Evolutionary conservation across 306 rosid species (phyloP), one percentile per base, ranked within the genome.

Genomic region (Cyamopsis tetragonoloba): DNA sequence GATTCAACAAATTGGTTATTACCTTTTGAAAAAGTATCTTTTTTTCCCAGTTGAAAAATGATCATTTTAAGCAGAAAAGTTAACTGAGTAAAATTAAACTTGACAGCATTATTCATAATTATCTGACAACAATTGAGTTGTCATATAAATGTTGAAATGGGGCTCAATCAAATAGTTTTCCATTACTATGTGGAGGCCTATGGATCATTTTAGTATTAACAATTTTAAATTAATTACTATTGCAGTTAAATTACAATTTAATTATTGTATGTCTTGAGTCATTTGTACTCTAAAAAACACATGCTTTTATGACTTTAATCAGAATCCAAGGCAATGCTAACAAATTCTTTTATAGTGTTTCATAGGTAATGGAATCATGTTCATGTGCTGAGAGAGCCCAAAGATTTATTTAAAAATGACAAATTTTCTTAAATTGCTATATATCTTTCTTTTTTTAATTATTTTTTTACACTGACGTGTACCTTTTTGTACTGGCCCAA

Each of bases 251-350:
- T n/a, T n/a, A n/a, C n/a, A n/a, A n/a, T n/a, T n/a, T n/a, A n/a
- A n/a, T n/a, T n/a, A n/a, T n/a, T n/a, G n/a, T n/a, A n/a, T n/a
- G n/a, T 37, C 18, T 74, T 62, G 77, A 77, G 80, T 77, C n/a
- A 56, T 55, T 63, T 68, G 64, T 50, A 73, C 77, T 63, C 67
- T 42, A 42, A 63, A 48, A n/a, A 63, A 14, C 74, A 77, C 77
- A 58, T 77, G 82, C 50, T 68, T 67, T 73, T 59, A 13, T 54
- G 58, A 22, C 56, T 69, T 80, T 60, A 73, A 57, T 73, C 63
- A 81, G 85, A 77, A 81, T 77, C 74, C 71, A 72, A 81, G 71
- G 80, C 74, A 41, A 28, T 57, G 71, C n/a, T n/a, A n/a, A n/a
- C n/a, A n/a, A n/a, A n/a, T n/a, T n/a, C n/a, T n/a, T n/a, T n/a